These are phyloP conservation scores for Pyrenochaeta sp. DNA, from an alignment of 2,329 filamentous ascomycete genomes.

Conservation along the genomic window DNA sequence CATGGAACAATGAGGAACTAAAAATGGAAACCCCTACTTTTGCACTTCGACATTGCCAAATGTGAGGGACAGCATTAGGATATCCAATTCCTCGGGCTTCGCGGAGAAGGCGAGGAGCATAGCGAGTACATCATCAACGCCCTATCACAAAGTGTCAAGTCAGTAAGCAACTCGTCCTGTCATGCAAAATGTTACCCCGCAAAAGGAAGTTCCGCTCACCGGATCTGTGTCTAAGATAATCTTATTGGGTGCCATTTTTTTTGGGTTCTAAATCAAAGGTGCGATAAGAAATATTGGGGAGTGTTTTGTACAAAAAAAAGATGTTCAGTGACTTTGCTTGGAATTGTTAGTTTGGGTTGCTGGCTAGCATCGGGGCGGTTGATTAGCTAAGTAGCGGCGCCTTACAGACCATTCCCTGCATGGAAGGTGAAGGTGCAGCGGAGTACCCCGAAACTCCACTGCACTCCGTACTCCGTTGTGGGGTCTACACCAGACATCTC, in stretches of 20 bases:
- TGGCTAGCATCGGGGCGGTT: slow-evolving; percentile 14
- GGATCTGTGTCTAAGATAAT: slow-evolving; percentile 98
- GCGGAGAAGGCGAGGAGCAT: slow-evolving; percentile 86
- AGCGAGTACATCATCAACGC: slow-evolving; percentile 90
- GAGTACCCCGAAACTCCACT: slow-evolving; percentile 20
- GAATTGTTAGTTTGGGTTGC: slow-evolving; percentile 4
- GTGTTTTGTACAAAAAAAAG: slow-evolving; percentile 4
- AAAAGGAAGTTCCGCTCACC: slow-evolving; percentile 57
- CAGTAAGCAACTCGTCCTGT: neutral
- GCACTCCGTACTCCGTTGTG: slow-evolving; percentile 12
- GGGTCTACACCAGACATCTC: slow-evolving; percentile 11
- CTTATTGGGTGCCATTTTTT: slow-evolving; percentile 57
- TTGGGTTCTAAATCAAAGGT: no score
- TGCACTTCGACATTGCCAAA: slow-evolving; percentile 93
- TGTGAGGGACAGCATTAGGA: slow-evolving; percentile 85
- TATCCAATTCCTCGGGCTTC: slow-evolving; percentile 82
- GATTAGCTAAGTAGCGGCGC: slow-evolving; percentile 34
- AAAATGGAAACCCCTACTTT: slow-evolving; percentile 62
- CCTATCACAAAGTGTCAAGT: slow-evolving; percentile 58
- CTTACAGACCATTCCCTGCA: slow-evolving; percentile 17
- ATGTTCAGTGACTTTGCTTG: neutral
- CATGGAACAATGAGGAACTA: no score
- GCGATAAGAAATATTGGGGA: no score
- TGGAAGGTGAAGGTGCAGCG: slow-evolving; percentile 26
- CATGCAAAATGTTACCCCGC: neutral